Conservation (phyloP, 345 rosid genomes). For the Rhizophora apiculata region DNA sequence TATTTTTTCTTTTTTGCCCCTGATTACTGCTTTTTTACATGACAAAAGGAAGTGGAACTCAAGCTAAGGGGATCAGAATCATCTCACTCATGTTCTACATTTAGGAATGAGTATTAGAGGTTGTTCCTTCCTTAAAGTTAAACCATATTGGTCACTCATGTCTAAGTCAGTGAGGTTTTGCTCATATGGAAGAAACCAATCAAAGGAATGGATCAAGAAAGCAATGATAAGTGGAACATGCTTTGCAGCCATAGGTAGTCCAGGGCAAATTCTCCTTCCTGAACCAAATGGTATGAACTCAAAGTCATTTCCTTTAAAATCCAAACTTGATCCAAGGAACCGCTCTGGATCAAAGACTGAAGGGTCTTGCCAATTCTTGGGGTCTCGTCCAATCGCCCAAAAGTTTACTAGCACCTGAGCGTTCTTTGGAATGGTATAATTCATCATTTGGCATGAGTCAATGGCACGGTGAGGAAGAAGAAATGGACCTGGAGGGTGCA, state of each 20-base stretch:
- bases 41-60: background rate
- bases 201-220: constrained; percentile 21
- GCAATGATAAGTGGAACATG: constrained; percentile 22
- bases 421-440: constrained; percentile 22
- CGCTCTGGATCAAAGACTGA: constrained; percentile 18
- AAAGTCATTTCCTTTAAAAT: constrained; percentile 21
- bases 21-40: background rate
- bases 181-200: constrained; percentile 23
- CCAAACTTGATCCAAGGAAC: constrained; percentile 8
- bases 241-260: constrained; percentile 25
- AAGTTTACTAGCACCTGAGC: constrained; percentile 20
- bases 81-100: constrained; percentile 2
- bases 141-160: constrained; percentile 18
- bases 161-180: constrained; percentile 8
- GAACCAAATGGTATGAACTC: constrained; percentile 34
- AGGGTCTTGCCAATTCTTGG: constrained; percentile 22
- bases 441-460: constrained; percentile 17
- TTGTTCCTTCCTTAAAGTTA: constrained; percentile 15
- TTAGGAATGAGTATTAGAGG: constrained; percentile 23
- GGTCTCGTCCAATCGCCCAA: constrained; percentile 32
- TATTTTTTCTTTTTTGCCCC: no score
- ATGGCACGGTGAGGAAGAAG: constrained; percentile 28
- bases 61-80: background rate
- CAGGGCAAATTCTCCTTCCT: constrained; percentile 33
- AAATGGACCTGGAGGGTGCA: constrained; percentile 29